phyloP scores from a whole-genome alignment of 169 alveolate species.

The Cryptosporidium sp. region DNA sequence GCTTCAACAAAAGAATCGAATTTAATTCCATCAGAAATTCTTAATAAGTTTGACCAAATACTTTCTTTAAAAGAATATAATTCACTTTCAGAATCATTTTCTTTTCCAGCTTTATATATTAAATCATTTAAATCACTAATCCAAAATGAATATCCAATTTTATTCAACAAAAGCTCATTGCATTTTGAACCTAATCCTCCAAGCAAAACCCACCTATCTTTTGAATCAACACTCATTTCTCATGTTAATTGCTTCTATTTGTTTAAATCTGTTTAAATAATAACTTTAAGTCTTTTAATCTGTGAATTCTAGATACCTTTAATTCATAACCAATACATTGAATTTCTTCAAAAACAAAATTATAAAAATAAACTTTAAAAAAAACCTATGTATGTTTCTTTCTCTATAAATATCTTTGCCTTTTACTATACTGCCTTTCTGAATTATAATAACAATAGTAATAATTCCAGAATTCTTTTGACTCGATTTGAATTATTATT shows the following conservation, averaged over 20 bases:
- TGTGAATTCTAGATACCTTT: not conserved
- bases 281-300: not conserved
- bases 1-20: constrained; percentile 23
- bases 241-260: not conserved
- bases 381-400: no score
- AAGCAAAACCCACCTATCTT: constrained; percentile 60
- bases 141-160: constrained; percentile 18
- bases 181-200: constrained; percentile 21
- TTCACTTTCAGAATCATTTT: not conserved
- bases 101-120: not conserved
- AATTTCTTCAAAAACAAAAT: not conserved
- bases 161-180: not conserved
- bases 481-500: no score
- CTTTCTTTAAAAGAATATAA: not conserved
- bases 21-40: constrained; percentile 45
- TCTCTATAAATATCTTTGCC: no score
- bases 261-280: not conserved
- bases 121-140: constrained; percentile 1
- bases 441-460: no score
- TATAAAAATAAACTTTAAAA: no score
- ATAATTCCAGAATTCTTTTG: not conserved
- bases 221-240: constrained; percentile 12
- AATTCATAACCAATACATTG: not conserved
- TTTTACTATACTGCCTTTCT: no score
- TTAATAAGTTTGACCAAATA: not conserved